Base-by-base conservation (phyloP, 768 basidiomycete genomes). In the Xerocomus spinulosus region DNA sequence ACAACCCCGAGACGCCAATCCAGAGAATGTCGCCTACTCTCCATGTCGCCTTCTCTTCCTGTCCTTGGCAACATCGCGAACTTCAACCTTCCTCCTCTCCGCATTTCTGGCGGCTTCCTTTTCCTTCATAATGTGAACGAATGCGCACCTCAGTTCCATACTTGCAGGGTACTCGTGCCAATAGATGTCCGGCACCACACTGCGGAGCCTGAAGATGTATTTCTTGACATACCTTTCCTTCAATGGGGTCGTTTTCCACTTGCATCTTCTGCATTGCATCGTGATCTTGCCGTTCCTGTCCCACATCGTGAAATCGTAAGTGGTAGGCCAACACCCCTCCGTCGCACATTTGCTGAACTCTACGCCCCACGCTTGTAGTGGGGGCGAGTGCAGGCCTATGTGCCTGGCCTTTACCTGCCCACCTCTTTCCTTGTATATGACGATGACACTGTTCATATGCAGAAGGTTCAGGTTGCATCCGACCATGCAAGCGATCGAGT, bases 301-400 rank as follows among this genome's bases (percentile, higher is more conserved):
- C 30, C 42, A 21, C 8, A 30, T 21, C 7, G 20, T 29, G 28
- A 42, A 42, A 7, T 42, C 42, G 4, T 42, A 33, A 15, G 21
- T 3, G 4, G 18, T 42, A 1, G 42, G 42, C 20, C 29, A 7
- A 9, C 42, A 42, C 2, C 30, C 28, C 3, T 15, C 14, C 14
- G 28, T 38, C 1, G 8, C 37, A 9, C 37, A 46, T 2, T 14
- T 23, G 2, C 10, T 8, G n/a, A 46, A 38, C 3, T 37, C 36
- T 5, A 46, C 14, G 2, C 45, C 45, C 45, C 45, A 46, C 3
- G 18, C 17, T 2, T 37, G 13, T 72, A 75, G 49, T 70, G 74
- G 48, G 68, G 74, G 44, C 70, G 73, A 25, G 70, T 76, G 72
- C 63, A 64, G n/a, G 68, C 70, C 5, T 56, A 74, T 9, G 59